Conservation (phyloP, 73 alveolate genomes). For the Tetrahymena thermophila region DNA sequence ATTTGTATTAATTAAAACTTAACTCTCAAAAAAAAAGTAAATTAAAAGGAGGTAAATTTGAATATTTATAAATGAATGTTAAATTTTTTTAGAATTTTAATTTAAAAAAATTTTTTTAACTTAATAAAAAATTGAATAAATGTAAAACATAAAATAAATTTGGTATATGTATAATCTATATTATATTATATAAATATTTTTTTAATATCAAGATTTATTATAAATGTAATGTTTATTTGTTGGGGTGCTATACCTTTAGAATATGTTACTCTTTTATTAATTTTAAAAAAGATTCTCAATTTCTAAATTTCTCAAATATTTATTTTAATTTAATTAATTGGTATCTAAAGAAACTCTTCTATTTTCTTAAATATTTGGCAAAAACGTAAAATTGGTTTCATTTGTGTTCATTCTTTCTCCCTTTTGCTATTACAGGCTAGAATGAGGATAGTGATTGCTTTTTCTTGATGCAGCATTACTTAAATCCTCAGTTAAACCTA, state of each 20-base stretch:
- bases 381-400: background rate
- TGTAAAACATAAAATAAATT: background rate
- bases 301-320: background rate
- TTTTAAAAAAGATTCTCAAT: background rate
- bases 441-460: background rate
- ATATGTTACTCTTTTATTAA: background rate
- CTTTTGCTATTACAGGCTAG: background rate
- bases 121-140: background rate
- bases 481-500: background rate
- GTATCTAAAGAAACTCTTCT: background rate
- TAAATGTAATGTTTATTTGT: background rate
- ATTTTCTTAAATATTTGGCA: background rate
- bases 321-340: background rate
- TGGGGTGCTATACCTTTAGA: background rate
- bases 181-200: no score
- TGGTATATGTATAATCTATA: no score
- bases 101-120: background rate
- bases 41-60: background rate
- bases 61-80: background rate
- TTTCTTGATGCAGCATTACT: background rate
- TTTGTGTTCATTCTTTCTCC: background rate
- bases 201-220: background rate
- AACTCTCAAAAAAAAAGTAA: background rate
- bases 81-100: background rate
- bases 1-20: background rate